Base-by-base conservation (phyloP, 2,329 filamentous ascomycete species). In the Coniochaeta ligniaria region DNA sequence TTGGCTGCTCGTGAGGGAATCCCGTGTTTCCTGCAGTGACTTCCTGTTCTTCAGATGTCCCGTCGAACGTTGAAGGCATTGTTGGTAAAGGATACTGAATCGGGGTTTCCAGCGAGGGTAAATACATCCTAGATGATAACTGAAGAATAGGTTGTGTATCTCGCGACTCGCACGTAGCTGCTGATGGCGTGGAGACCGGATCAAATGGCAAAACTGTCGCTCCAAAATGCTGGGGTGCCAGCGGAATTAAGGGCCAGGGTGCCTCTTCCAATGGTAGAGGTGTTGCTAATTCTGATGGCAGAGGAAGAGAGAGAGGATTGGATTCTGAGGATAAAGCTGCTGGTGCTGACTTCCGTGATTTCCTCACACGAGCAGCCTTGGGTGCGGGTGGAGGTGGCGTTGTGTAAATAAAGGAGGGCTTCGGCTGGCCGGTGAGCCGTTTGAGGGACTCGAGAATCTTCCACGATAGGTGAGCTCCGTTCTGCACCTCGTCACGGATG, bases 401-500 rank as follows among this genome's bases (percentile, higher is more conserved):
- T 2, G 61, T 35, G 9, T 60, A 35, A 7, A 50, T 38, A 24
- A 60, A 62, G 5, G 55, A 9, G 1, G 55, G 22, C 58, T 36
- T 60, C 41, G 20, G 60, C 47, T 24, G 66, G 60, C 60, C 70
- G 16, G 73, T 72, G 57, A 78, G 74, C 12, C 69, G 59, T 35
- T 50, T 71, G 54, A 78, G 72, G 59, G 75, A 71, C 9, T 70
- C 63, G 50, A 76, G 61, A 41, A 82, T 78, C 63, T 77, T 81
- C 60, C 71, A 67, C 1, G 73, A 72, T 62, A 78, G 74, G 62
- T 78, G 79, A 0, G 78, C 80, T 0, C 72, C 79, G 26, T 77
- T 79, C 14, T 68, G 70, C 62, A 75, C 79, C 60, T 80, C 76
- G 58, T 82, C 79, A 6, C 78, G 77, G 33, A 77, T 64, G 2